Conservation (phyloP, 192 early-diverging fungal genomes). For the Backusella morwellensis region DNA sequence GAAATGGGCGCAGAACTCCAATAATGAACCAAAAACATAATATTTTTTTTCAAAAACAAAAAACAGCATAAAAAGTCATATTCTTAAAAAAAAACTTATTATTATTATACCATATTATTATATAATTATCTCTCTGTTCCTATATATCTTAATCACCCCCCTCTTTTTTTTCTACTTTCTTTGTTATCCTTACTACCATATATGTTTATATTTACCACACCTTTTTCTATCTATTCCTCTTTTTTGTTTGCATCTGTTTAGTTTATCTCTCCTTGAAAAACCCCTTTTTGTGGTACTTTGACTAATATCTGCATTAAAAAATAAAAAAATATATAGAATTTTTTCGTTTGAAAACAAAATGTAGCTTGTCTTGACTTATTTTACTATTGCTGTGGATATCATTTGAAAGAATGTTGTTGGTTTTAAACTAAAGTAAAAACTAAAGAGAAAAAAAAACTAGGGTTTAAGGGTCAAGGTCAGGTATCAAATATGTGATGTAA, state of each 20-base stretch:
- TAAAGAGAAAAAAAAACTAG: background rate
- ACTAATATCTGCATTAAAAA: background rate
- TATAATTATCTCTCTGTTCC: background rate
- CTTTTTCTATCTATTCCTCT: background rate
- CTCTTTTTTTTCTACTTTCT: background rate
- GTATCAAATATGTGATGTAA: background rate
- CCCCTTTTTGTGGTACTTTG: background rate
- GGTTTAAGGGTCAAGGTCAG: background rate
- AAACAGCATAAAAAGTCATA: constrained; percentile 10
- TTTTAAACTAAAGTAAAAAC: background rate
- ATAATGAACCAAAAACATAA: background rate
- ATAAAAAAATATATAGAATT: background rate
- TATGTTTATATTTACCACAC: background rate
- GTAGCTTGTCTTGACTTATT: too few relatives aligned
- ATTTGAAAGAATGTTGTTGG: background rate
- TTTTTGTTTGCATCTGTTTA: background rate
- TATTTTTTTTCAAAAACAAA: constrained; percentile 5
- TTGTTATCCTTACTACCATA: constrained; percentile 2
- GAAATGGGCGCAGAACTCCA: constrained; percentile 28
- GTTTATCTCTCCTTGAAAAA: background rate
- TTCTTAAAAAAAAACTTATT: constrained; percentile 1
- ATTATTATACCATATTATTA: constrained; percentile 14
- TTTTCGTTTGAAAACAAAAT: background rate
- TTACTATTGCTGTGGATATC: too few relatives aligned
- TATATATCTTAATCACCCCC: background rate